Evolutionary conservation across 78 protist genomes (phyloP).

Genomic region (Pigoraptor vietnamica): DNA sequence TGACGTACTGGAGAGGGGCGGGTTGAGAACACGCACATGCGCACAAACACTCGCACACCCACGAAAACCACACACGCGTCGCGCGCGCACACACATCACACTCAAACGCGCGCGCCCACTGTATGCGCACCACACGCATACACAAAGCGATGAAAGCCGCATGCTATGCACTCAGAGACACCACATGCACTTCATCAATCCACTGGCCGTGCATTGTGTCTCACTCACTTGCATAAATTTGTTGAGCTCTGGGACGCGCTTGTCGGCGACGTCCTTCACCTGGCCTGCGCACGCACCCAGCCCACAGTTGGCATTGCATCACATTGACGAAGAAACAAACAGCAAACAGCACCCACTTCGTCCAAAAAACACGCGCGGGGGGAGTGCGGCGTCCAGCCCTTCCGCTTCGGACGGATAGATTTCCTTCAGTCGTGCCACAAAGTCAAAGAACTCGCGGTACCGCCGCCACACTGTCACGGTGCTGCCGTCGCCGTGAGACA

Average conservation of each 20-base stretch:
- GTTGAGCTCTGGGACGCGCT: background rate
- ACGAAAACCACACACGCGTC: too few species aligned
- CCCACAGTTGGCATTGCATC: too few species aligned
- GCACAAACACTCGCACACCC: too few species aligned
- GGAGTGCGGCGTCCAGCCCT: background rate
- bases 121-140: background rate
- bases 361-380: background rate
- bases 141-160: too few species aligned
- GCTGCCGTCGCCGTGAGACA: background rate
- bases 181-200: too few species aligned
- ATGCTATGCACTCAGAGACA: too few species aligned
- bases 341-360: background rate
- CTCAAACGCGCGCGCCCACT: background rate
- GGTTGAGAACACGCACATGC: background rate
- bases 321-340: background rate
- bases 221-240: background rate
- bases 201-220: too few species aligned
- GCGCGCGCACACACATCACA: too few species aligned
- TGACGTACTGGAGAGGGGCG: background rate
- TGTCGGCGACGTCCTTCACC: background rate
- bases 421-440: background rate
- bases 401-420: background rate
- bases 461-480: background rate
- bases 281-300: background rate
- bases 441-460: background rate